Evolutionary conservation across 768 basidiomycete species (phyloP).

Genomic region (Trametes maxima): DNA sequence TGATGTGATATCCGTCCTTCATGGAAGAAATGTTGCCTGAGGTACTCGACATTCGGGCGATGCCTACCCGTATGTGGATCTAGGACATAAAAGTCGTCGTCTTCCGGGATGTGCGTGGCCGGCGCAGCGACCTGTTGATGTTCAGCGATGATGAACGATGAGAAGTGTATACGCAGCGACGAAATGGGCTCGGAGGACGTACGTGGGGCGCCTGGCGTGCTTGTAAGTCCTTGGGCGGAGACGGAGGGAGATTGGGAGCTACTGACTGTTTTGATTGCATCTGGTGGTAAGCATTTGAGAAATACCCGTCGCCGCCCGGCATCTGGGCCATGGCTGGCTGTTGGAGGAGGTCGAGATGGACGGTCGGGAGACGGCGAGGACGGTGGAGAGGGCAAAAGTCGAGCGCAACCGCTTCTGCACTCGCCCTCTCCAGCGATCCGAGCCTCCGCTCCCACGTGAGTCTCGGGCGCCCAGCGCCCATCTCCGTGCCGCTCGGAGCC

Average conservation of each 20-base stretch:
- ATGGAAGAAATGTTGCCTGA: constrained; percentile 87
- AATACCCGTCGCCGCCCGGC: constrained; percentile 18
- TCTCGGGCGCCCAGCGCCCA: not conserved
- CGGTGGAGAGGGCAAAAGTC: not conserved
- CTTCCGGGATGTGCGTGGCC: constrained; percentile 23
- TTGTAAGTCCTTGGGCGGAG: constrained; percentile 32
- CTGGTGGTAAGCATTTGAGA: constrained; percentile 25
- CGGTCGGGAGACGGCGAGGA: not conserved
- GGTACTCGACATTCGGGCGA: constrained; percentile 74
- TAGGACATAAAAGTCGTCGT: constrained; percentile 33
- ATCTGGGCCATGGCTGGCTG: not conserved
- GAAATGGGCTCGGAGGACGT: constrained; percentile 25
- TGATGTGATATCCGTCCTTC: constrained; percentile 83
- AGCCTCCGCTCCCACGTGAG: not conserved
- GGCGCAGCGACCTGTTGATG: constrained; percentile 28
- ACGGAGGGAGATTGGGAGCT: constrained; percentile 15
- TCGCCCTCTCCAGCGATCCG: not conserved
- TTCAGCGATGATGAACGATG: not conserved
- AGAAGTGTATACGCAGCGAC: not conserved
- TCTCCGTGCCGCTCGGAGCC: not conserved
- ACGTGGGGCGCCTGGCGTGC: constrained; percentile 41
- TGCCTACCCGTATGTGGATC: constrained; percentile 51
- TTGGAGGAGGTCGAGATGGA: not conserved
- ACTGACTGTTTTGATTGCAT: constrained; percentile 24
- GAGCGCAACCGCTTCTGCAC: not conserved